Conservation (phyloP, 2,329 filamentous ascomycete genomes). For the Aspergillus niger region DNA sequence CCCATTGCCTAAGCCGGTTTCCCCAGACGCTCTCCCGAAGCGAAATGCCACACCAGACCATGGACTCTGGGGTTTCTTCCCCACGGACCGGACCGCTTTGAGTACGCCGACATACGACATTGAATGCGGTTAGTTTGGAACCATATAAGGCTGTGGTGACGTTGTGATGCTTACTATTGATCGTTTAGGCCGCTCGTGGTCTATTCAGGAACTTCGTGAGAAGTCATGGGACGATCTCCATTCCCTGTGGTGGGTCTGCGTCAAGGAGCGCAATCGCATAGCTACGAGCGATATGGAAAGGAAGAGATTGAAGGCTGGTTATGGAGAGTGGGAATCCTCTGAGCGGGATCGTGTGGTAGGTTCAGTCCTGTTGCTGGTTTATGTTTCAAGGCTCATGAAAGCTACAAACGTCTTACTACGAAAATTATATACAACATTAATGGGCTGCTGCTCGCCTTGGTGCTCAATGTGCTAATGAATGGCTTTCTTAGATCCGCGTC, state of each 20-base stretch:
- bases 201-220: constrained; percentile 76
- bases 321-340: constrained; percentile 69
- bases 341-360: constrained; percentile 68
- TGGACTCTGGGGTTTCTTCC: constrained; percentile 92
- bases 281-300: constrained; percentile 75
- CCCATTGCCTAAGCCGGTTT: constrained; percentile 71
- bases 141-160: neutral
- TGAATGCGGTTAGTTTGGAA: constrained; percentile 60
- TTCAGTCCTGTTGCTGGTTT: constrained; percentile 18
- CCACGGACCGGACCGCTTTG: constrained; percentile 67
- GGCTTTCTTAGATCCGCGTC: constrained; percentile 63
- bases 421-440: neutral
- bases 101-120: constrained; percentile 70
- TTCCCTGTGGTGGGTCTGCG: constrained; percentile 89
- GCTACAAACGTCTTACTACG: neutral
- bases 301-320: constrained; percentile 66
- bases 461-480: neutral
- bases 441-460: neutral
- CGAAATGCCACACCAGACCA: constrained; percentile 69
- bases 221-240: constrained; percentile 96
- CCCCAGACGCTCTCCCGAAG: constrained; percentile 53
- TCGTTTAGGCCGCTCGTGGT: constrained; percentile 71
- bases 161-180: constrained; percentile 17
- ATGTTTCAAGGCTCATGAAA: neutral
- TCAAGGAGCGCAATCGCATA: constrained; percentile 86